Conservation (phyloP, 1,139 yeast genomes). For the Blastobotrys arbuscula region DNA sequence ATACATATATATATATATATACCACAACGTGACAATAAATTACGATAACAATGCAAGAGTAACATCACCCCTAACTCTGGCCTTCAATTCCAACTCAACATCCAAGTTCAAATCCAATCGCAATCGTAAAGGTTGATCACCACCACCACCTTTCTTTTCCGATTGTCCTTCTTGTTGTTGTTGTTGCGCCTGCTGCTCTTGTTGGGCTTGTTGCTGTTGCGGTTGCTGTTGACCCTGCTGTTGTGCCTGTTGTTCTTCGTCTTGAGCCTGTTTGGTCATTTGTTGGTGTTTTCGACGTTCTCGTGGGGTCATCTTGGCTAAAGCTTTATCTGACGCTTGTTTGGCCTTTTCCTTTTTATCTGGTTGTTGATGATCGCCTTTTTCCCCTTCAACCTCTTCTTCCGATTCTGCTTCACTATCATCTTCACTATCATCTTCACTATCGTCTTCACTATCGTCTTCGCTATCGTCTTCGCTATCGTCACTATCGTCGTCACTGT, state of each 20-base stretch:
- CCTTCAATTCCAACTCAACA: constrained; percentile 10
- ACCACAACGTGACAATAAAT: neutral
- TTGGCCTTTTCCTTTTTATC: neutral
- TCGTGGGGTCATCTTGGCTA: neutral
- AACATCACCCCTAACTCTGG: constrained; percentile 9
- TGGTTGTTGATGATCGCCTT: neutral
- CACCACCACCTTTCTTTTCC: neutral
- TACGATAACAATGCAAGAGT: constrained; percentile 8
- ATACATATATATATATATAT: too few relatives aligned
- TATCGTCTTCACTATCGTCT: neutral
- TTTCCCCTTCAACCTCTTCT: neutral
- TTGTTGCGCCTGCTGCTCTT: neutral
- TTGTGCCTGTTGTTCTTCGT: neutral
- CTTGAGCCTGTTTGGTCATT: neutral
- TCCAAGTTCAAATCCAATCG: constrained; percentile 9
- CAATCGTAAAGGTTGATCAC: constrained; percentile 7
- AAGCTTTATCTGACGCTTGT: neutral
- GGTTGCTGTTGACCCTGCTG: neutral
- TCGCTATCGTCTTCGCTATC: neutral
- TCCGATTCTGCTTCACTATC: constrained; percentile 4
- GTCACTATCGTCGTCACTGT: neutral
- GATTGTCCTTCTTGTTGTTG: neutral
- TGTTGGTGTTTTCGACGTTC: neutral
- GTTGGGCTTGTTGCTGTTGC: neutral
- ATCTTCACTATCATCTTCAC: constrained; percentile 2